Evolutionary conservation across 1,139 yeast genomes (phyloP).

Genomic region (Yamadazyma friedrichii): DNA sequence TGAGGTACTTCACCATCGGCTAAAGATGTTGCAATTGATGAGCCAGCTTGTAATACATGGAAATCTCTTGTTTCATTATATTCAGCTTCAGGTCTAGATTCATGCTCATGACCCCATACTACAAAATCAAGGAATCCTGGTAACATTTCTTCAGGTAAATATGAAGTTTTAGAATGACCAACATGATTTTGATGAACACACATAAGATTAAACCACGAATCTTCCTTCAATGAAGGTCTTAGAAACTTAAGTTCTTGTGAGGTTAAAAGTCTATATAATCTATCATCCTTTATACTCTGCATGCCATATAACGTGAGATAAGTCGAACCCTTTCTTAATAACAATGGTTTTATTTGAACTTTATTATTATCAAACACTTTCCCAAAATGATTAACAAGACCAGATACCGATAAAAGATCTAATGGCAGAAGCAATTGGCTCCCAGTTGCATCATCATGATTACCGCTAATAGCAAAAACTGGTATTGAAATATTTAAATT

Average conservation of each 20-base stretch:
- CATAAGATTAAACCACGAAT: slow-evolving; percentile 80
- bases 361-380: slow-evolving; percentile 74
- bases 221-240: slow-evolving; percentile 59
- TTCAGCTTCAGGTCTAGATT: slow-evolving; percentile 74
- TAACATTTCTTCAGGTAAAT: slow-evolving; percentile 78
- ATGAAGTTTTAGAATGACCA: slow-evolving; percentile 77
- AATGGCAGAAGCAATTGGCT: slow-evolving; percentile 82
- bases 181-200: slow-evolving; percentile 91
- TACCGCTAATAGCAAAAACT: slow-evolving; percentile 90
- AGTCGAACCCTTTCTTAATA: slow-evolving; percentile 79
- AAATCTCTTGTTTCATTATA: slow-evolving; percentile 68
- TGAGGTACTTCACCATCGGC: slow-evolving; percentile 80
- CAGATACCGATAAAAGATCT: slow-evolving; percentile 79
- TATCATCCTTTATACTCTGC: slow-evolving; percentile 85
- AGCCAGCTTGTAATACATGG: slow-evolving; percentile 88
- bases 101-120: slow-evolving; percentile 98
- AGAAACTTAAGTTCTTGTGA: slow-evolving; percentile 79
- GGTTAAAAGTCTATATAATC: slow-evolving; percentile 78
- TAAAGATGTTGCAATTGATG: slow-evolving; percentile 89
- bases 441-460: slow-evolving; percentile 97
- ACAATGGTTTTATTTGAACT: slow-evolving; percentile 72
- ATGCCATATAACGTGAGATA: slow-evolving; percentile 85
- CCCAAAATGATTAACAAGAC: slow-evolving; percentile 88
- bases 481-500: slow-evolving; percentile 90
- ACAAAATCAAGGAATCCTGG: slow-evolving; percentile 82